Evolutionary conservation across 2,329 filamentous ascomycete species (phyloP), one percentile per base, ranked within the genome.

Genomic region (Aciculosporium take): DNA sequence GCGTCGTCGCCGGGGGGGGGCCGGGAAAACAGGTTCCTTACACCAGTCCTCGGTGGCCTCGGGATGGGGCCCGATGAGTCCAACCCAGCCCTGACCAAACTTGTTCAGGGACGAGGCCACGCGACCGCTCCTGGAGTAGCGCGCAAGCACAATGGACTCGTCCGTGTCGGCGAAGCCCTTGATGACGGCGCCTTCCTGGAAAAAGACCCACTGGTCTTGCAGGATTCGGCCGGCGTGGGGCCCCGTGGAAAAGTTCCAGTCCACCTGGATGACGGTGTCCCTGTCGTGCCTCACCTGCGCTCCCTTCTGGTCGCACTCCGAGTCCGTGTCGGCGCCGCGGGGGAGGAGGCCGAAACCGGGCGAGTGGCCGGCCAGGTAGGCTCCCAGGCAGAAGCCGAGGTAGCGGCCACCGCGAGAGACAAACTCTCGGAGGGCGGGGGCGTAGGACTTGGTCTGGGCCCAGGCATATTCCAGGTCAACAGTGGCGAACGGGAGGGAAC

Each of bases 371-470:
- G 53, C 53, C 2, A 55, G 44, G 25, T 52, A 56, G 3, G 53
- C 50, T 7, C 53, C 53, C 9, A 56, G 51, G 29, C 53, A 56
- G 41, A 56, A 54, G 21, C 52, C 53, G 2, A 56, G 39, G 37
- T 54, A 56, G 13, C 45, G 45, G 3, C 53, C 52, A 4, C 53
- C 51, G 12, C 37, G 38, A 10, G 46, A 42, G 7, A 56, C 47
- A 43, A 52, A 56, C 7, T 49, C 32, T 13, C 42, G 41, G 9
- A 55, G 46, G 3, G 41, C 20, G 2, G 40, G 21, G 6, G 46
- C 46, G 23, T 47, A 48, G 5, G 42, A 30, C 36, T 49, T 47
- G 25, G 51, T 34, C 23, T 45, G 33, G n/a, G 38, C 21, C 47
- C 47, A 55, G 2, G 49, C 43, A 10, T 43, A 38, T 5, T 49